These are phyloP conservation scores for Penicillium cataractarum DNA, from an alignment of 495 filamentous ascomycete genomes.

Conservation along the genomic window DNA sequence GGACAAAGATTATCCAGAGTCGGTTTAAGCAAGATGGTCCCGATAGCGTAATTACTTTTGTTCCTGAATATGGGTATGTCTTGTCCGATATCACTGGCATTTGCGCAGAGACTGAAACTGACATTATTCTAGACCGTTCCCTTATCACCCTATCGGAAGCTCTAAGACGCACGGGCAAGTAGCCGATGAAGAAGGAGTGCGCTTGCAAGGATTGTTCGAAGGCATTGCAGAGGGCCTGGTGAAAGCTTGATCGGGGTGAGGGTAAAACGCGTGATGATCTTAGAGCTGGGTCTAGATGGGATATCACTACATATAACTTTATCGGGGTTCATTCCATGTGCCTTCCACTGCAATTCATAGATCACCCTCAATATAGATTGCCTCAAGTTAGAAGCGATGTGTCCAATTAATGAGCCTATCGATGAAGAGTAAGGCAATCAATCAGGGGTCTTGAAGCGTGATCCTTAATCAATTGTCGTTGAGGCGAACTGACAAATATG, in stretches of 20 bases:
- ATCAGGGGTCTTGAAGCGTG: background rate
- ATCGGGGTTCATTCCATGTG: background rate
- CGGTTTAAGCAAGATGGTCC: constrained; percentile 15
- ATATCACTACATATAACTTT: background rate
- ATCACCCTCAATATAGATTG: background rate
- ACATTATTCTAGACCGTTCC: constrained; percentile 28
- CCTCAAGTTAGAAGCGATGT: background rate
- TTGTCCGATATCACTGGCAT: background rate
- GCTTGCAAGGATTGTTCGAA: constrained; percentile 25
- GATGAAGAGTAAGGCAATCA: too few relatives aligned
- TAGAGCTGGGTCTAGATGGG: background rate
- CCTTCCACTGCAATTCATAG: background rate
- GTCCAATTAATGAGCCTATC: too few relatives aligned
- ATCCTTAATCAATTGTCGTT: background rate
- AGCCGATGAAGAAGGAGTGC: constrained; percentile 32
- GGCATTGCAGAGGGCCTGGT: constrained; percentile 6
- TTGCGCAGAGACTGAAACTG: background rate
- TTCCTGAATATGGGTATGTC: constrained; percentile 37
- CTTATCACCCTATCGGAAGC: constrained; percentile 34
- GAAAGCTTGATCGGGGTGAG: background rate
- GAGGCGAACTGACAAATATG: too few relatives aligned
- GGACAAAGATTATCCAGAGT: constrained; percentile 26
- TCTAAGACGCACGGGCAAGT: constrained; percentile 24
- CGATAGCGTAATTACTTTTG: constrained; percentile 24
- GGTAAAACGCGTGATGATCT: background rate